These are phyloP conservation scores for Boletus edulis DNA, from an alignment of 768 basidiomycete genomes.

Conservation along the genomic window DNA sequence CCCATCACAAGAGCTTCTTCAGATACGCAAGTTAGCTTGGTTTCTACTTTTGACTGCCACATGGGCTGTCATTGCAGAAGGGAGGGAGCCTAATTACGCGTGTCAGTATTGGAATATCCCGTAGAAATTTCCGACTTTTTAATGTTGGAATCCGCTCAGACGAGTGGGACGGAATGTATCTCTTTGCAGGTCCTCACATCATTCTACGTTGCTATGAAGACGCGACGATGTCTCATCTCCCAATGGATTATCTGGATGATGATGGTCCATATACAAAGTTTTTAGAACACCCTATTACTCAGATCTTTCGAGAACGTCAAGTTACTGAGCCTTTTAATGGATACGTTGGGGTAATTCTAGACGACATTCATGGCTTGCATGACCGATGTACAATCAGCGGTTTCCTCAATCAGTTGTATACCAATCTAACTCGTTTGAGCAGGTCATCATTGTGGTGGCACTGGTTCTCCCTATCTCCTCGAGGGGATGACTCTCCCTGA, in stretches of 20 bases:
- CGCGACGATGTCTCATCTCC: neutral
- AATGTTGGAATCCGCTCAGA: neutral
- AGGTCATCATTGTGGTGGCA: neutral
- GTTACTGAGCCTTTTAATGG: neutral
- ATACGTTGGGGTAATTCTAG: neutral
- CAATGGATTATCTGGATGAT: neutral
- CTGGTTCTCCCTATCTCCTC: neutral
- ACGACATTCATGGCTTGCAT: neutral
- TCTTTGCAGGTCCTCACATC: conserved; percentile 8
- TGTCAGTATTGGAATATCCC: neutral
- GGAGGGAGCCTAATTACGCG: too few relatives aligned
- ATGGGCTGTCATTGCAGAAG: neutral
- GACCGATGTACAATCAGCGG: neutral
- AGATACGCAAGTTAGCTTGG: neutral
- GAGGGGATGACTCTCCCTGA: neutral
- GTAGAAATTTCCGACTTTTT: neutral
- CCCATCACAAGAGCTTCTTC: neutral
- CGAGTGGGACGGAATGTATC: neutral
- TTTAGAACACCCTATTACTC: neutral
- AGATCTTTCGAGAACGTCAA: neutral
- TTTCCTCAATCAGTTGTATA: neutral
- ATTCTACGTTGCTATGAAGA: conserved; percentile 9
- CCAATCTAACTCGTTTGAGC: neutral
- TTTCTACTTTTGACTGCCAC: neutral
- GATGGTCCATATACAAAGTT: neutral